Evolutionary conservation across 768 basidiomycete species (phyloP).

Genomic region (Leccinum disarticulatum): DNA sequence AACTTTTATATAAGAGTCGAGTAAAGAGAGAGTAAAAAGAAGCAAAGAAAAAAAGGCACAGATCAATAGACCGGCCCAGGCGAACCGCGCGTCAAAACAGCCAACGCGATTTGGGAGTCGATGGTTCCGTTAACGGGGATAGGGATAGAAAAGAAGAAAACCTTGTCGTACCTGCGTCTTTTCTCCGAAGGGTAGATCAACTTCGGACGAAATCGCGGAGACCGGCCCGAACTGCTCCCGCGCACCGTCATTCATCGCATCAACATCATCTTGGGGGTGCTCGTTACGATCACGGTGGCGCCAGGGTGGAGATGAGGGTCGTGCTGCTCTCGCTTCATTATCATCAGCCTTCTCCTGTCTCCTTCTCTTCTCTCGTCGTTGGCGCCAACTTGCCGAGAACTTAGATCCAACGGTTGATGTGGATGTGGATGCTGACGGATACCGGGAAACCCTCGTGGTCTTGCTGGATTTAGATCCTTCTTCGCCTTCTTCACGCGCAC

Average conservation of each 20-base stretch:
- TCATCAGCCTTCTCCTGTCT: neutral
- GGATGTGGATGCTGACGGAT: neutral
- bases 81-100: conserved; percentile 6
- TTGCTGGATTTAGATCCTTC: neutral
- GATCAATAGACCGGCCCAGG: conserved; percentile 3
- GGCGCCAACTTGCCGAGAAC: conserved; percentile 6
- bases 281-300: neutral
- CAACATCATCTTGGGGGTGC: neutral
- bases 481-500: neutral
- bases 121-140: conserved; percentile 19
- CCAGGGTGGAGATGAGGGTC: neutral
- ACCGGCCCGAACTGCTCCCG: conserved; percentile 16
- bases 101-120: neutral
- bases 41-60: conserved; percentile 17
- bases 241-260: neutral
- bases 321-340: neutral
- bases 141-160: neutral
- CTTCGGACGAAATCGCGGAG: conserved; percentile 11
- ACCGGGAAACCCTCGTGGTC: neutral
- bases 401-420: neutral
- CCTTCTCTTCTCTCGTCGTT: conserved; percentile 1
- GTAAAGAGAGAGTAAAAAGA: neutral
- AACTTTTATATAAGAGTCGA: neutral
- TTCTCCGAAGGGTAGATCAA: conserved; percentile 26
- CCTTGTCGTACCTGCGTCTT: conserved; percentile 32